Evolutionary conservation across 192 early-diverging fungal species (phyloP).

Genomic region (Coemansia sp.): DNA sequence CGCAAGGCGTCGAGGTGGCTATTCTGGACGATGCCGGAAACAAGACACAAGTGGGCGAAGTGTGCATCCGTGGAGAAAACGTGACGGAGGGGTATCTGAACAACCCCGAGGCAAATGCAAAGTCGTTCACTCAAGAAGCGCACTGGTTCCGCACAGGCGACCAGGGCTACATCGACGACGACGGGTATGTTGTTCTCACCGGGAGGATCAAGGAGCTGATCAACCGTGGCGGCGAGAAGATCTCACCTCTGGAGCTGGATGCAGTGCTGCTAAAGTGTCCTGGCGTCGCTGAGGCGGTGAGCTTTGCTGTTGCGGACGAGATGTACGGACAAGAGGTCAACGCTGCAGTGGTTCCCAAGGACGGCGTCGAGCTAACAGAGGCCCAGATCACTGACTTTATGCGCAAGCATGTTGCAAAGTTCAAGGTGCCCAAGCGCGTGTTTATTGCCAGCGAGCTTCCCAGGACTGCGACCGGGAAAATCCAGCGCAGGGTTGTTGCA

Average conservation of each 20-base stretch:
- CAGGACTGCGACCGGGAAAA: slow-evolving; percentile 76
- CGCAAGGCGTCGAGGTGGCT: slow-evolving; percentile 72
- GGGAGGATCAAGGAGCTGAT: slow-evolving; percentile 91
- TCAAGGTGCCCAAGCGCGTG: slow-evolving; percentile 74
- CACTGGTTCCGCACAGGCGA: slow-evolving; percentile 85
- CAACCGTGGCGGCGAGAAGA: slow-evolving; percentile 89
- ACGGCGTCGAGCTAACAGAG: slow-evolving; percentile 55
- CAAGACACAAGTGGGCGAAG: slow-evolving; percentile 62
- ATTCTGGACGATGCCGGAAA: slow-evolving; percentile 61
- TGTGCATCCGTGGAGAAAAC: slow-evolving; percentile 82
- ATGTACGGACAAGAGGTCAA: slow-evolving; percentile 85
- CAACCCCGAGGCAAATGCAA: slow-evolving; percentile 65
- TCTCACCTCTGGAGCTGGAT: slow-evolving; percentile 86
- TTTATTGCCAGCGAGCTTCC: slow-evolving; percentile 66
- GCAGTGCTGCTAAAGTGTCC: slow-evolving; percentile 67
- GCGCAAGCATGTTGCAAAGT: slow-evolving; percentile 60
- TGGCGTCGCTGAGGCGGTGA: slow-evolving; percentile 71
- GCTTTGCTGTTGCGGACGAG: slow-evolving; percentile 73
- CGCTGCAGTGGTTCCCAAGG: slow-evolving; percentile 67
- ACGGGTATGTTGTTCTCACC: slow-evolving; percentile 77
- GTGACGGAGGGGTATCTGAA: slow-evolving; percentile 78
- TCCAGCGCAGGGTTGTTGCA: slow-evolving; percentile 64
- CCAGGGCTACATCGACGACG: slow-evolving; percentile 75
- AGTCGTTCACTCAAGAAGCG: slow-evolving; percentile 61
- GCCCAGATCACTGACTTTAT: slow-evolving; percentile 57